Conservation (phyloP, 108 stramenopile genomes). For the Pelagomonas calceolata region DNA sequence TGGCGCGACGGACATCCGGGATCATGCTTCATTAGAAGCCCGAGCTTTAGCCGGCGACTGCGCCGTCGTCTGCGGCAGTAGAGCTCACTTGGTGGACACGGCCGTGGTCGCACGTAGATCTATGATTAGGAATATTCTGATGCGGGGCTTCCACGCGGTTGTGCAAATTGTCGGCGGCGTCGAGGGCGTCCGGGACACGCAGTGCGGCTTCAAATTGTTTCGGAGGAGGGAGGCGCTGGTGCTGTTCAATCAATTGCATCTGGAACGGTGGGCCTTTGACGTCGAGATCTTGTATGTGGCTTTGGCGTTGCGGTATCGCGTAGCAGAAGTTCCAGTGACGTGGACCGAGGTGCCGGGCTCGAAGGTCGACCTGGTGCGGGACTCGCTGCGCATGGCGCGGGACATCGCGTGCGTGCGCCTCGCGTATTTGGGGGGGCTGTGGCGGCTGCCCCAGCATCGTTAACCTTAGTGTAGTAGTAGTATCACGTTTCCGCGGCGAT, state of each 20-base stretch:
- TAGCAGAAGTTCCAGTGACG: conserved; percentile 41
- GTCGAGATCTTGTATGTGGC: conserved; percentile 38
- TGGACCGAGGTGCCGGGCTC: conserved; percentile 49
- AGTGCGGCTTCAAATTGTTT: conserved; percentile 55
- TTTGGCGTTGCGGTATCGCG: conserved; percentile 14
- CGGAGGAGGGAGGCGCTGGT: conserved; percentile 19
- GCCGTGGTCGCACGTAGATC: background rate
- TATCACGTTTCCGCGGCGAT: no score
- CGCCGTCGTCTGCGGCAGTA: background rate
- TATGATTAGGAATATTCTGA: conserved; percentile 29
- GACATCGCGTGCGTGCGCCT: background rate
- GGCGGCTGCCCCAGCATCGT: background rate
- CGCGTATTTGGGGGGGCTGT: background rate
- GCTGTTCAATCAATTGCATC: conserved; percentile 28
- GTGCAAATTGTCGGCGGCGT: conserved; percentile 24
- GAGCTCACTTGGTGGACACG: conserved; percentile 3
- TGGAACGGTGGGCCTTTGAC: conserved; percentile 50
- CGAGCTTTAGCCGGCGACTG: background rate
- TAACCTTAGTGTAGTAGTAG: no score
- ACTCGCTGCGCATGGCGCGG: background rate
- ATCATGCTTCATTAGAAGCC: background rate
- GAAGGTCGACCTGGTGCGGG: conserved; percentile 12
- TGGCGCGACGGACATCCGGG: conserved; percentile 38
- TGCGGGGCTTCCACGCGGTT: conserved; percentile 37
- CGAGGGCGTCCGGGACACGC: conserved; percentile 38